Evolutionary conservation across 2,329 filamentous ascomycete genomes (phyloP), one percentile per base, ranked within the genome.

Genomic region (Alternaria infectoria): DNA sequence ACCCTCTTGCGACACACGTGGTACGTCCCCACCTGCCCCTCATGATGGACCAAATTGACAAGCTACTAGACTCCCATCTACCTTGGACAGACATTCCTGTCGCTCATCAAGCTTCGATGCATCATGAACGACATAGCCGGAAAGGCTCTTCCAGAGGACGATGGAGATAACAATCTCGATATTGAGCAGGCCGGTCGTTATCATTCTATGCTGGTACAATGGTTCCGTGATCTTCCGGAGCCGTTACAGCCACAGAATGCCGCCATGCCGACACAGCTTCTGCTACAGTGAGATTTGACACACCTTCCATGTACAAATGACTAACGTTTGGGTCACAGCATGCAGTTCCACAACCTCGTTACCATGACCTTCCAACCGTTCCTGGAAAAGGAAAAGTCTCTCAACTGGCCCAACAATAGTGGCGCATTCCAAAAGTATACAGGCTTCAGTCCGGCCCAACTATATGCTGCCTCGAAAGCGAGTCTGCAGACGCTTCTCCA

Each of bases 81-180:
- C 17, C 49, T 59, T 1, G 60, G 60, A 7, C 25, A 59, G 21
- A 59, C 55, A 6, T 62, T 59, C 23, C 26, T 62, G 17, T 49
- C 55, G 12, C 36, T 59, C 12, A 54, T 47, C n/a, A 47, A 54
- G 36, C 55, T 61, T 28, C 26, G 52, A 28, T 32, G 6, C 17
- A 45, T 62, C 45, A 62, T 62, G 59, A 51, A 57, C 17, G 59
- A 62, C 36, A 58, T 62, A 32, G 49, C 57, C 10, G 32, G 59
- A 25, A 62, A 47, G 28, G 59, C 45, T 23, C 40, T 46, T 21
- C 54, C 32, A 25, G 17, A 47, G n/a, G 25, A 58, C 13, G n/a
- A 54, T 6, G 57, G 32, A 36, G 23, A 43, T 7, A 25, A n/a
- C 49, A 45, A 15, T 11, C 40, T 59, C 12, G 57, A 36, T 36